phyloP scores from a whole-genome alignment of 352 stramenopile species.

The Plasmopara muralis region DNA sequence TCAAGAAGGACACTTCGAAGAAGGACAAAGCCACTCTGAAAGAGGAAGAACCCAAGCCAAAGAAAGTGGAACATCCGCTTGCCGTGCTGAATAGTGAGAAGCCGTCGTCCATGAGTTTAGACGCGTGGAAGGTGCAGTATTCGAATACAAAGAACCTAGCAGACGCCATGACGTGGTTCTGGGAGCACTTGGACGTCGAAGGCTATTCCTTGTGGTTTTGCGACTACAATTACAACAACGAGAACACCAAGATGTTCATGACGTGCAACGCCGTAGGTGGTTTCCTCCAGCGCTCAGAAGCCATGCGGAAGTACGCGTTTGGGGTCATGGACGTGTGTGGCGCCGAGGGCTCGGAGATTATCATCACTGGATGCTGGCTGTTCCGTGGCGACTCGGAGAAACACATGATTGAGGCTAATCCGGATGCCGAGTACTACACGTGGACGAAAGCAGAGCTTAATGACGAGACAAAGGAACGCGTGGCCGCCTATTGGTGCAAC shows the following conservation, averaged over 20 bases:
- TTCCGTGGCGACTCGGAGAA: slow-evolving; percentile 84
- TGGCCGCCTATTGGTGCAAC: slow-evolving; percentile 86
- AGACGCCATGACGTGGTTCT: slow-evolving; percentile 89
- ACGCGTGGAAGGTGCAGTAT: slow-evolving; percentile 91
- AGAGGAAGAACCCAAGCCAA: slow-evolving; percentile 45
- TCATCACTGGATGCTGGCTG: slow-evolving; percentile 88
- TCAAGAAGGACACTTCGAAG: slow-evolving; percentile 32
- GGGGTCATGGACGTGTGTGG: slow-evolving; percentile 80
- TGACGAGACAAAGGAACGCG: slow-evolving; percentile 66
- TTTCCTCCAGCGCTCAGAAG: slow-evolving; percentile 90
- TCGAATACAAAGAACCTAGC: slow-evolving; percentile 82
- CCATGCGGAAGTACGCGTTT: slow-evolving; percentile 90
- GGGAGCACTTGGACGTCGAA: slow-evolving; percentile 81
- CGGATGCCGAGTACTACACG: slow-evolving; percentile 90
- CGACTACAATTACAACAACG: slow-evolving; percentile 93
- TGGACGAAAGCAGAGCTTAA: slow-evolving; percentile 81
- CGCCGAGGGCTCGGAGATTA: slow-evolving; percentile 56
- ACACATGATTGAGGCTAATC: slow-evolving; percentile 87
- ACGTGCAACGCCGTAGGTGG: slow-evolving; percentile 88
- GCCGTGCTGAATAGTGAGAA: slow-evolving; percentile 83
- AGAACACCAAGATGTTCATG: slow-evolving; percentile 93
- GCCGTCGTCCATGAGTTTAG: slow-evolving; percentile 71
- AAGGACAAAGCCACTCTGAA: slow-evolving; percentile 22
- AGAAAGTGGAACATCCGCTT: slow-evolving; percentile 83
- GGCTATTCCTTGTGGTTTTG: slow-evolving; percentile 89